Evolutionary conservation across 192 early-diverging fungal genomes (phyloP), one percentile per base, ranked within the genome.

Genomic region (Phlyctochytrium bullatum): DNA sequence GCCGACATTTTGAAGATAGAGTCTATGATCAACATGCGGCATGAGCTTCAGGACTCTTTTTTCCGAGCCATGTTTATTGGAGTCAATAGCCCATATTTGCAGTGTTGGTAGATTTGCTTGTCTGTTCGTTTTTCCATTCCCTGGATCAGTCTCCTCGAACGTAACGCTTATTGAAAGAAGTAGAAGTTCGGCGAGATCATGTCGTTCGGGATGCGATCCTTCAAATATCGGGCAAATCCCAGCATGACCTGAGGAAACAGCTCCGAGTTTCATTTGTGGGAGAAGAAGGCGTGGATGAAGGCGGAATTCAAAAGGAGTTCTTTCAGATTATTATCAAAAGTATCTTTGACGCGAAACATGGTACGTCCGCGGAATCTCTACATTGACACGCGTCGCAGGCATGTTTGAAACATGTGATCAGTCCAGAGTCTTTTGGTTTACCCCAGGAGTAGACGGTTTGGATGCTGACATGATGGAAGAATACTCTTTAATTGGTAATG

Each of bases 281-380:
- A 28, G 95, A 96, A 64, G 94, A 96, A 66, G 81, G 91, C 28
- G 88, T 97, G 23, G 93, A 95, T 67, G 92, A 93, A 71, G 94
- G 94, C 52, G 94, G 94, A 4, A 88, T 97, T 36, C 90, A 92
- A 66, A 95, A 95, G 68, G 94, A 96, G 79, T 96, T 93, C 68
- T 94, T 96, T 68, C 90, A 91, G 72, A 75, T 95, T 27, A 82
- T 95, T n/a, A 87, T 93, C 50, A 86, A 89, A 65, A 88, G 92
- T 33, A 80, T 96, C 25, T 93, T 94, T 73, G 86, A 89, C 56
- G 77, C 80, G 3, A 88, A 84, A 51, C 93, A 92, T 68, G 93
- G 96, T 65, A 71, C 51, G 75, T 64, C 54, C n/a, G n/a, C n/a
- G n/a, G 53, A 10, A 20, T 17, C 10, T 66, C 17, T 25, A 54